Conservation (phyloP, 2,329 filamentous ascomycete genomes). For the Mycogone perniciosa region DNA sequence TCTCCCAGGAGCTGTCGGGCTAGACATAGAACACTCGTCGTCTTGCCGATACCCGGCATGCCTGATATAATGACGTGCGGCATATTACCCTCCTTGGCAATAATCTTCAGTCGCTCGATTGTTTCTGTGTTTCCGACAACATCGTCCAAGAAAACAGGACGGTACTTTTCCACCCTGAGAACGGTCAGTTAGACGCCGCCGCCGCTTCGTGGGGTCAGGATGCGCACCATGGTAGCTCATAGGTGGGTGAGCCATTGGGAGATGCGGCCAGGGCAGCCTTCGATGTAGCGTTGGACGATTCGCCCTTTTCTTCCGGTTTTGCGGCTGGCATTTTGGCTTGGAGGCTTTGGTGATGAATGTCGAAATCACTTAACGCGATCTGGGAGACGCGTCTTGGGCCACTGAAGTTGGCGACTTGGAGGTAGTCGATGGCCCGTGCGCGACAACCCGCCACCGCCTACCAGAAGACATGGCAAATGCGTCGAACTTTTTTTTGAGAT, state of each 20-base stretch:
- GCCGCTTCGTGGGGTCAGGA: conserved; percentile 1
- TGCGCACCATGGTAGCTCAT: conserved; percentile 71
- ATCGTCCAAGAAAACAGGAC: conserved; percentile 90
- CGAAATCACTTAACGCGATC: conserved; percentile 33
- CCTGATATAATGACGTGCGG: conserved; percentile 99
- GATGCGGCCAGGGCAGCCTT: conserved; percentile 49
- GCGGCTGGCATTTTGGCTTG: conserved; percentile 40
- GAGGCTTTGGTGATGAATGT: conserved; percentile 13
- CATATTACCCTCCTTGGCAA: conserved; percentile 98
- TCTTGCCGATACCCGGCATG: conserved; percentile 98
- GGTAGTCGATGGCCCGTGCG: conserved; percentile 23
- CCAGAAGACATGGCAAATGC: conserved; percentile 9
- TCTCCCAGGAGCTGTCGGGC: conserved; percentile 87
- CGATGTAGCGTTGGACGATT: conserved; percentile 54
- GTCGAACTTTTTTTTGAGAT: conserved; percentile 13
- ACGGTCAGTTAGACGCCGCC: conserved; percentile 17
- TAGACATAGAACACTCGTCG: conserved; percentile 88
- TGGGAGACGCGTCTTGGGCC: conserved; percentile 28
- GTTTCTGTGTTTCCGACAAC: conserved; percentile 97
- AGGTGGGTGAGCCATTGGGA: conserved; percentile 48
- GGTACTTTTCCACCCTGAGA: conserved; percentile 93
- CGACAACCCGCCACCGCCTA: conserved; percentile 22
- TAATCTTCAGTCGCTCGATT: conserved; percentile 94
- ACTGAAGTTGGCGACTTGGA: background rate
- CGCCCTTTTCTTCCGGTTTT: conserved; percentile 48